Evolutionary conservation across 257 asterid species (phyloP).

Genomic region (Nicotiana tomentosiformis): DNA sequence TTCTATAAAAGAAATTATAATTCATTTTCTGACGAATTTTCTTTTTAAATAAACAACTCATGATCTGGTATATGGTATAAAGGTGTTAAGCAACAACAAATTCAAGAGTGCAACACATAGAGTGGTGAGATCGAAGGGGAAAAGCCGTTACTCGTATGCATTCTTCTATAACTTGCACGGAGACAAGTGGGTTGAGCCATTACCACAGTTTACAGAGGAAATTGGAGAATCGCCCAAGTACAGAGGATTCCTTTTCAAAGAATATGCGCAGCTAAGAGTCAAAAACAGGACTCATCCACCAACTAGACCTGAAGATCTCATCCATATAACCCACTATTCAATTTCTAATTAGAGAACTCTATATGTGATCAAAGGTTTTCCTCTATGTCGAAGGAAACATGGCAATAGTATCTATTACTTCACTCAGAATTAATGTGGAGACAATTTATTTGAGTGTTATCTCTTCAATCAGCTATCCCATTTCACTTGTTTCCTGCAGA

Average conservation of each 20-base stretch:
- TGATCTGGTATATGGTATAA: background rate
- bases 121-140: slow-evolving; percentile 31
- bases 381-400: background rate
- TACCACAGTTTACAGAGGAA: slow-evolving; percentile 30
- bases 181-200: slow-evolving; percentile 50
- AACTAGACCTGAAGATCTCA: slow-evolving; percentile 5
- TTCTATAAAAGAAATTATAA: too few species aligned
- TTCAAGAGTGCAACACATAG: slow-evolving; percentile 53
- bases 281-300: slow-evolving; percentile 48
- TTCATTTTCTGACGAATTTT: too few species aligned
- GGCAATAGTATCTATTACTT: background rate
- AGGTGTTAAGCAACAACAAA: slow-evolving; percentile 42
- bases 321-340: background rate
- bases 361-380: background rate
- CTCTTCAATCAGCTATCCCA: too few species aligned
- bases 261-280: slow-evolving; percentile 29
- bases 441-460: too few species aligned
- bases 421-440: background rate
- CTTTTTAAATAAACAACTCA: too few species aligned
- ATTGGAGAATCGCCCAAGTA: slow-evolving; percentile 36
- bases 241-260: slow-evolving; percentile 32
- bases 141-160: slow-evolving; percentile 26
- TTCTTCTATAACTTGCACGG: slow-evolving; percentile 39
- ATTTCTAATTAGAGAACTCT: background rate
- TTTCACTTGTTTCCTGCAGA: too few species aligned